Base-by-base conservation (phyloP, 2,329 filamentous ascomycete genomes). In the Ceratocystis colombiana region DNA sequence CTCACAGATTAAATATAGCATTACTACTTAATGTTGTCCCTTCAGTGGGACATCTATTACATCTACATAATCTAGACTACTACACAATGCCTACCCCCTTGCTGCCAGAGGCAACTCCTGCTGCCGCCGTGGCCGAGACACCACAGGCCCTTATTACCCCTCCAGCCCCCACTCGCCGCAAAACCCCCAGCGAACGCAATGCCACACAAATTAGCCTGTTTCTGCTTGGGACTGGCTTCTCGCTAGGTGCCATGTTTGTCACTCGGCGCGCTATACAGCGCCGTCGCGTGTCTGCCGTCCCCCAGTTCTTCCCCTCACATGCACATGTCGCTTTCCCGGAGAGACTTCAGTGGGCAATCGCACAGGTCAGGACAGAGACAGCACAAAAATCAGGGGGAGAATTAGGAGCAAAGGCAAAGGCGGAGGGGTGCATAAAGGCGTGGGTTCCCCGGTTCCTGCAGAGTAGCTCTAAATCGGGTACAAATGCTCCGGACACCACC, bases 161-260 rank as follows among this genome's bases (percentile, higher is more conserved):
- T 53, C 64, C 61, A 64, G 66, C 64, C 64, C 44, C 41, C 28
- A 25, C 44, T 48, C 68, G 33, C 37, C 50, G 64, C 68, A 70
- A 69, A 57, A 46, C 77, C 64, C 71, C 78, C 63, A 78, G 79
- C 17, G 73, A 76, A 62, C 82, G 84, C 71, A 82, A 79, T 50
- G 73, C 82, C 62, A 81, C 81, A 65, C 87, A 91, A 74, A 75
- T 90, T 15, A 80, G 84, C 28, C 76, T 96, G 68, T 87, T 94
- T 75, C 79, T 87, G 71, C 85, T 86, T 68, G 93, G 93, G 53
- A 81, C 88, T 10, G 80, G 84, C 66, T 95, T 96, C 76, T 82
- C 95, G 70, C 78, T 83, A 25, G 79, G 91, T 69, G 89, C 90
- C 0, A 79, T 88, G 1, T 73, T 87, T 65, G 78, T 96, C 37